A percentile compares a stretch with the other conserved stretches of the same genome.
Evolutionary conservation across 2,329 filamentous ascomycete genomes (phyloP).

Genomic region (Ophiosphaerella herpotricha): DNA sequence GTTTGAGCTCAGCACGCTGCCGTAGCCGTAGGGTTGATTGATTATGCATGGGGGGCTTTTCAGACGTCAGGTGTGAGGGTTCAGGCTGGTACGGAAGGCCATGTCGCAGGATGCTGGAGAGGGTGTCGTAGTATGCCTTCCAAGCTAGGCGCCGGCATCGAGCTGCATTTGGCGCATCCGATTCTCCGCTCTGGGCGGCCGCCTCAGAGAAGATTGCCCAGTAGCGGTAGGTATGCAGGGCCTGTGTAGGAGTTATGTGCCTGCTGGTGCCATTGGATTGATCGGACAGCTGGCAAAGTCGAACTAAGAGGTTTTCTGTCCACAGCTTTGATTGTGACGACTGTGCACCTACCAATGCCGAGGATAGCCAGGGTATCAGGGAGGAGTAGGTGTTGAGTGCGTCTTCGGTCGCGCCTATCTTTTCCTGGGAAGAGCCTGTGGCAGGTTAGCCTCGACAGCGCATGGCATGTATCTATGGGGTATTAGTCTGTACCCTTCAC

Average conservation of each 20-base stretch:
- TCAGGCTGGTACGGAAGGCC: conserved; percentile 63
- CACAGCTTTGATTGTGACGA: conserved; percentile 70
- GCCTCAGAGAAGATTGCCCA: conserved; percentile 72
- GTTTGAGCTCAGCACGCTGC: conserved; percentile 76
- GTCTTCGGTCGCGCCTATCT: conserved; percentile 52
- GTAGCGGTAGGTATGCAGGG: conserved; percentile 57
- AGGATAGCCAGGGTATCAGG: conserved; percentile 66
- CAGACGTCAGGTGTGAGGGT: conserved; percentile 31
- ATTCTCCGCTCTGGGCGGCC: conserved; percentile 19
- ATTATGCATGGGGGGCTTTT: conserved; percentile 26
- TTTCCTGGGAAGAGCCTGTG: conserved; percentile 53
- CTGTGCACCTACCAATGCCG: conserved; percentile 56
- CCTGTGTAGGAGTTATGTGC: conserved; percentile 36
- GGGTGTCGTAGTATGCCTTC: conserved; percentile 80
- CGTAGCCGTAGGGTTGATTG: conserved; percentile 40
- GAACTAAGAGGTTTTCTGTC: conserved; percentile 77
- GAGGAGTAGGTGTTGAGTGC: conserved; percentile 70
- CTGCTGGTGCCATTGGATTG: conserved; percentile 53
- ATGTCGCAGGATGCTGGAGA: conserved; percentile 75
- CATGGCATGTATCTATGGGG: neutral
- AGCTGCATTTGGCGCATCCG: conserved; percentile 25
- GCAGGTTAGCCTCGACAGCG: conserved; percentile 10
- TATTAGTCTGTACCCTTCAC: conserved; percentile 66
- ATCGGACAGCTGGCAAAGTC: conserved; percentile 72
- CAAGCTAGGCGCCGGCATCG: conserved; percentile 68